phyloP scores from a whole-genome alignment of 768 basidiomycete genomes.

The Heimioporus sp. region DNA sequence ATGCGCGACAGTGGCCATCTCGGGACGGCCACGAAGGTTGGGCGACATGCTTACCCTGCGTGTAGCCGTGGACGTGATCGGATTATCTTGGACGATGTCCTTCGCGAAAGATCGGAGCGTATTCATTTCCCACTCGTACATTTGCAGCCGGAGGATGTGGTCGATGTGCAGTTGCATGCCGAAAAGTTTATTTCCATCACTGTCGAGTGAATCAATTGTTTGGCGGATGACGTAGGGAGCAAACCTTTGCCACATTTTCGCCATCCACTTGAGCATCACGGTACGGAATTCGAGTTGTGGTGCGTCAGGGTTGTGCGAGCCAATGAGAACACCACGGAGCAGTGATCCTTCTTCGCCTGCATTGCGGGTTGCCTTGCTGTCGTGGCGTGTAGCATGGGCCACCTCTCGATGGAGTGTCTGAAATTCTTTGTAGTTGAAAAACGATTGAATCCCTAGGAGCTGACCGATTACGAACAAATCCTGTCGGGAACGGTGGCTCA shows the following conservation, averaged over 20 bases:
- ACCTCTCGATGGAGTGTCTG: no score
- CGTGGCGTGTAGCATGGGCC: neutral
- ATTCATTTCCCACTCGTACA: constrained; percentile 4
- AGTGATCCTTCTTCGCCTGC: neutral
- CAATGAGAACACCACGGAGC: neutral
- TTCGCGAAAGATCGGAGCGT: neutral
- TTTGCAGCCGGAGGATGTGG: neutral
- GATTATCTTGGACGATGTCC: constrained; percentile 14
- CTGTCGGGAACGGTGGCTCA: neutral
- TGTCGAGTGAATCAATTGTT: constrained; percentile 1
- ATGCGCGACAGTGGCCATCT: neutral
- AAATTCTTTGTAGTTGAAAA: neutral
- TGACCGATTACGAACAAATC: constrained; percentile 1
- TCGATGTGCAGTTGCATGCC: neutral
- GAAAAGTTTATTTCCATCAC: neutral
- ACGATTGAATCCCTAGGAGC: neutral
- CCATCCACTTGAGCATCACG: neutral
- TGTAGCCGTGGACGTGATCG: neutral
- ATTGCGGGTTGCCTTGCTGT: neutral
- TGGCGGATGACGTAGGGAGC: neutral
- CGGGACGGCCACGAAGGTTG: constrained; percentile 1
- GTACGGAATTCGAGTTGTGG: neutral
- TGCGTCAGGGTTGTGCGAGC: neutral
- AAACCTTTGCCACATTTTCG: constrained; percentile 4
- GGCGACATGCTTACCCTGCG: constrained; percentile 1